Evolutionary conservation across 345 rosid genomes (phyloP), one percentile per base, ranked within the genome.

Genomic region (Odontarrhena argentea): DNA sequence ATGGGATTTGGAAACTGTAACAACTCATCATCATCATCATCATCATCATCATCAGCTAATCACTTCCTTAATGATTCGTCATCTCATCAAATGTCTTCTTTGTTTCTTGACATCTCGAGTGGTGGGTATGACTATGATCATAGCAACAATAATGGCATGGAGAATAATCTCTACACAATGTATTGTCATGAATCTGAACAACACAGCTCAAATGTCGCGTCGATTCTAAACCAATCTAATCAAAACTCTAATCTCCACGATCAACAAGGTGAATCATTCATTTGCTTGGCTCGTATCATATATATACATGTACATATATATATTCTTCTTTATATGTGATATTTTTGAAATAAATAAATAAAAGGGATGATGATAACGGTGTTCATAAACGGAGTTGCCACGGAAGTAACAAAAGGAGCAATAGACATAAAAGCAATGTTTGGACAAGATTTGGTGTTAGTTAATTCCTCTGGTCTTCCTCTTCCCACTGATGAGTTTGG

Each of bases 381-480:
- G 44, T 85, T 85, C 51, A 86, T 94, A 60, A 94, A 94, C 60
- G 96, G 99, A 55, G 81, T 88, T 12, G 76, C 89, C 28, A 88
- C 95, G 28, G 89, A 88, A 78, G 83, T 94, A 65, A 85, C 95
- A 69, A 83, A 83, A 51, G 97, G 95, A 49, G 80, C 84, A 36
- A 55, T 90, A n/a, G 89, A 94, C 86, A 61, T 84, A 81, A 94
- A 79, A 63, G 76, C 89, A 47, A 76, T 83, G 82, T 88, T 88
- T 63, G 97, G 96, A 34, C 78, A 86, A 75, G 94, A 81, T 78
- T 74, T 78, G 13, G 41, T 82, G 26, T 68, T 94, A 78, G 77
- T 94, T 36, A 85, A 94, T 68, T 80, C 97, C 47, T 85, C 97
- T 11, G 99, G 99, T 3, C 64, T 87, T 44, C 89, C 85, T 9